phyloP scores from a whole-genome alignment of 495 filamentous ascomycete species.

The Talaromyces nanjingensis region DNA sequence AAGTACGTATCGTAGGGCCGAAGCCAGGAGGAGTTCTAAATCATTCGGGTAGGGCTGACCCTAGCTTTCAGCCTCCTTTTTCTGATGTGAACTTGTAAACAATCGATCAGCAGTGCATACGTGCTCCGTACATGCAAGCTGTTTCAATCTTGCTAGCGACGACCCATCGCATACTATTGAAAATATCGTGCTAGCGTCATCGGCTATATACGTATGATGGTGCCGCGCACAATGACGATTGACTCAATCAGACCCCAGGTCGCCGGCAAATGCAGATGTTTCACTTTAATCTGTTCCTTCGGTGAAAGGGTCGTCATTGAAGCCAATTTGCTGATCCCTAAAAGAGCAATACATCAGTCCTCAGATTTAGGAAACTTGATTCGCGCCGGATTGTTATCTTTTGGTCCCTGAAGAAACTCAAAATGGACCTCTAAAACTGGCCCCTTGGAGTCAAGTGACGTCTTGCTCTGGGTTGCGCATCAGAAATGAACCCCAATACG shows the following conservation, averaged over 20 bases:
- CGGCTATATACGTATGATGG: background rate
- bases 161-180: background rate
- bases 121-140: background rate
- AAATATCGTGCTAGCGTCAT: background rate
- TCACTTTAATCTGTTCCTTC: background rate
- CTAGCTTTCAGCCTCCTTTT: background rate
- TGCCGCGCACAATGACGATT: background rate
- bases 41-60: conserved; percentile 1
- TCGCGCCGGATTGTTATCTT: background rate
- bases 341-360: background rate
- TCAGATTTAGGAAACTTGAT: background rate
- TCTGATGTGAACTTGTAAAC: background rate
- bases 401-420: background rate
- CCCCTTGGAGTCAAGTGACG: background rate
- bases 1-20: background rate
- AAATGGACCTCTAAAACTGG: background rate
- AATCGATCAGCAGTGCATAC: background rate
- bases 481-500: background rate
- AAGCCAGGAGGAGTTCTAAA: background rate
- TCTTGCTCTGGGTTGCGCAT: background rate
- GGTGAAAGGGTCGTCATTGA: background rate
- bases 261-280: background rate
- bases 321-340: background rate
- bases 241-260: background rate
- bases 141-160: background rate